Percentiles rank a stretch among this genome's conserved stretches.
Conservation (phyloP, 768 basidiomycete species). For the Boletus edulis region DNA sequence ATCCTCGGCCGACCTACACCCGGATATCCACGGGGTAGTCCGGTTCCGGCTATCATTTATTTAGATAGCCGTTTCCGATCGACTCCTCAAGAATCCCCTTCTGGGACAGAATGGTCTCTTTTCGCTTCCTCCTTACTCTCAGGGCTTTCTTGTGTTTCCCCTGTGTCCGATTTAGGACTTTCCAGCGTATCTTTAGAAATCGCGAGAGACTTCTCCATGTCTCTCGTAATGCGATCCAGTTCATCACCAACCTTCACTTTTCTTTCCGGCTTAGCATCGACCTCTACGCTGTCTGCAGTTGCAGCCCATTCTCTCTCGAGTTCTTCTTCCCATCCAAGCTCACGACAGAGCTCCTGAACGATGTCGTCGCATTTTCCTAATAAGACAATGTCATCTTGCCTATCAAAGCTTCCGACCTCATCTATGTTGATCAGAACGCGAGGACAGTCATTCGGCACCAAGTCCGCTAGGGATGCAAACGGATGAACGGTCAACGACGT, state of each 20-base stretch:
- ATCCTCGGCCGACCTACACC: no score
- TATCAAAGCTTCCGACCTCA: slow-evolving; percentile 65
- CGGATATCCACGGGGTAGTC: no score
- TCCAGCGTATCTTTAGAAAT: slow-evolving; percentile 11
- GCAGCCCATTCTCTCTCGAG: slow-evolving; percentile 53
- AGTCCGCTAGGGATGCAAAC: slow-evolving; percentile 73
- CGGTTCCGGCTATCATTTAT: no score
- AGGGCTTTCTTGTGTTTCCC: neutral
- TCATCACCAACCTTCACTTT: slow-evolving; percentile 17
- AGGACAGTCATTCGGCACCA: slow-evolving; percentile 57
- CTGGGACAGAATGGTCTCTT: neutral
- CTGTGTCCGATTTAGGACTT: neutral
- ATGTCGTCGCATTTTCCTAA: slow-evolving; percentile 73
- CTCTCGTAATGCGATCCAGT: slow-evolving; percentile 26
- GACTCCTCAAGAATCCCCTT: slow-evolving; percentile 2
- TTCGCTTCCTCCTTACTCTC: neutral
- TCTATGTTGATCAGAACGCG: slow-evolving; percentile 92
- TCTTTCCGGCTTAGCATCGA: slow-evolving; percentile 2
- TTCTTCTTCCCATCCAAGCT: slow-evolving; percentile 75
- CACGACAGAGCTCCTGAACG: slow-evolving; percentile 56
- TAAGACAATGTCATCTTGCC: slow-evolving; percentile 57
- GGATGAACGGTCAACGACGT: slow-evolving; percentile 87
- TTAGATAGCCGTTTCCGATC: no score
- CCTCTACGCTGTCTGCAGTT: slow-evolving; percentile 38
- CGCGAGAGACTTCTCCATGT: slow-evolving; percentile 19